Base-by-base conservation (phyloP, 192 early-diverging fungal genomes). In the Gigaspora rosea region DNA sequence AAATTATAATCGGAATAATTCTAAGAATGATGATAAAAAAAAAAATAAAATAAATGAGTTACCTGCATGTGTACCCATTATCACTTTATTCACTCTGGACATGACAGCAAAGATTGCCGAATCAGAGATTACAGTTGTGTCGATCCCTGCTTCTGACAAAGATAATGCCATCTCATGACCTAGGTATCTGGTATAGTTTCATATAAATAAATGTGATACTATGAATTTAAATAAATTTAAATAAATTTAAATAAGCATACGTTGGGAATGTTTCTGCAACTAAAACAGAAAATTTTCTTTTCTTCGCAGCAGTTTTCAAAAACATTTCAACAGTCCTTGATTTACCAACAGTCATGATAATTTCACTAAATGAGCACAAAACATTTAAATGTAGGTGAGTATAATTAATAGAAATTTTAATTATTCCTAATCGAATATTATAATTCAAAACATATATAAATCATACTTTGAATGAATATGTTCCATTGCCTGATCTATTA, bases 51-150 rank as follows among this genome's bases (percentile, higher is more conserved):
- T 73, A 12, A 50, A 12, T 32, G 8, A 33, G 80, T 71, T 81
- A 92, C 91, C 91, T 16, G 95, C 94, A 72, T 95, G 94, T 1
- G 94, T 92, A 35, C 95, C 95, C 46, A 97, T 81, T 75, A 98
- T 92, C 36, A 99, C 96, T 83, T 97, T 99, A 88, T 97, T 97
- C 27, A 97, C 96, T 62, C 97, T 90, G 50, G 96, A 92, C 97
- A 99, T 99, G 67, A 97, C 92, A 11, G 95, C 96, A 90, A 96
- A 97, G 20, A 96, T 91, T 0, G 97, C 95, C 18, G 95, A 91
- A 79, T 99, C 97, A 0, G 93, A 86, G 35, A 99, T 94, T 10
- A 97, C 89, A 0, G 94, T 95, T 1, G 94, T 95, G 59, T 96
- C 95, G 79, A 99, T 97, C 4, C 94, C 93, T 8, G 91, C 86